These are phyloP conservation scores for Sphagnum tenellum DNA, from an alignment of 225 moss, liverwort and hornwort genomes.

Conservation along the genomic window DNA sequence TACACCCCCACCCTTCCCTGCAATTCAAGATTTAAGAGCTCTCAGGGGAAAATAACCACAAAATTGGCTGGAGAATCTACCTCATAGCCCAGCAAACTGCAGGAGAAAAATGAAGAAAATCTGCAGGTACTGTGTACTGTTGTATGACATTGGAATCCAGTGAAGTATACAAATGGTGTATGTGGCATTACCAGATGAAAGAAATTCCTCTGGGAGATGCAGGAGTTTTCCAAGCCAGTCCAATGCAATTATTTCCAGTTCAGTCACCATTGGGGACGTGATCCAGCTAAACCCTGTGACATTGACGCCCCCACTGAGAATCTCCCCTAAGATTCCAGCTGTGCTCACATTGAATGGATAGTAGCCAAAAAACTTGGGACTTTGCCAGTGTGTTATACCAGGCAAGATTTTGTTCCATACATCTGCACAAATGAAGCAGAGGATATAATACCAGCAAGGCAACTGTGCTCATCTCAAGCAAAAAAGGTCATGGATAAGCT, in stretches of 20 bases:
- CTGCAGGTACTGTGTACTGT: too few relatives aligned
- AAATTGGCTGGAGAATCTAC: not conserved
- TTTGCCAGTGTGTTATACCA: slow-evolving; percentile 89
- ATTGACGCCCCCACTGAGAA: slow-evolving; percentile 65
- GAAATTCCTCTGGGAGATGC: slow-evolving; percentile 58
- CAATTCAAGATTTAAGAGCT: slow-evolving; percentile 1
- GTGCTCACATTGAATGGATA: slow-evolving; percentile 67
- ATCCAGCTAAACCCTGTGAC: slow-evolving; percentile 86
- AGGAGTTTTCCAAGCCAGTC: slow-evolving; percentile 88
- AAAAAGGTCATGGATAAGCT: too few relatives aligned
- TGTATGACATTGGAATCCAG: too few relatives aligned
- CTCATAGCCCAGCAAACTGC: too few relatives aligned
- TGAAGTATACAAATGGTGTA: too few relatives aligned
- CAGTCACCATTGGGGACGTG: slow-evolving; percentile 74
- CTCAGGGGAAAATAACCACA: not conserved
- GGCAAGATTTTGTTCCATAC: slow-evolving; percentile 44
- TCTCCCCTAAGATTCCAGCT: slow-evolving; percentile 61
- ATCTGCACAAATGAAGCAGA: slow-evolving; percentile 21
- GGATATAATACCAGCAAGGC: not conserved
- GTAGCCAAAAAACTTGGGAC: slow-evolving; percentile 76
- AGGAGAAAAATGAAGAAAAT: too few relatives aligned
- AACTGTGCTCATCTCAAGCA: too few relatives aligned
- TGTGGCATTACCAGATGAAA: slow-evolving; percentile 33
- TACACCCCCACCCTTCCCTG: slow-evolving; percentile 78
- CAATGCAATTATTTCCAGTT: slow-evolving; percentile 70